These are phyloP conservation scores for Leishmania guyanensis DNA, from an alignment of 208 protist genomes.

Conservation along the genomic window DNA sequence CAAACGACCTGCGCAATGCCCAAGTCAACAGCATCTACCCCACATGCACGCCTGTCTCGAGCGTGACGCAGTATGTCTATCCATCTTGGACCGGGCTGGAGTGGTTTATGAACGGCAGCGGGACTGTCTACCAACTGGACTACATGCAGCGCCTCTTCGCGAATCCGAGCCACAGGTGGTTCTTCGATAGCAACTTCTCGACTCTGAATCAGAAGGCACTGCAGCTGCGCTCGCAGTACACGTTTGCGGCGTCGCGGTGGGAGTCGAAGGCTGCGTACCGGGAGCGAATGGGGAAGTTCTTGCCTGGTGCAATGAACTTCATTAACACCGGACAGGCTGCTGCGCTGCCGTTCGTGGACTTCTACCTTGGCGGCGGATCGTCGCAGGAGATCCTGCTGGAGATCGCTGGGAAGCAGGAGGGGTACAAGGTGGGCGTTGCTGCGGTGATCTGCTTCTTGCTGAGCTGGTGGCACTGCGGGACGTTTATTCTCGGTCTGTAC, in stretches of 20 bases:
- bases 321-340: slow-evolving; percentile 12
- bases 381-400: slow-evolving; percentile 37
- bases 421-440: slow-evolving; percentile 47
- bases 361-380: slow-evolving; percentile 38
- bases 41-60: slow-evolving; percentile 36
- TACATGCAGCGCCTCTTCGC: slow-evolving; percentile 32
- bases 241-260: slow-evolving; percentile 27
- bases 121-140: slow-evolving; percentile 26
- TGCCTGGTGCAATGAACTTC: slow-evolving; percentile 15
- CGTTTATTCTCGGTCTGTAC: slow-evolving; percentile 46
- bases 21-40: slow-evolving; percentile 10
- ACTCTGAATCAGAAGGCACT: slow-evolving; percentile 25
- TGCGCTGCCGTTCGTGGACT: slow-evolving; percentile 9
- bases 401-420: slow-evolving; percentile 25
- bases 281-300: slow-evolving; percentile 16
- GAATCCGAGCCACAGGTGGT: slow-evolving; percentile 58
- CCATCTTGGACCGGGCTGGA: slow-evolving; percentile 21
- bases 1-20: slow-evolving; percentile 42
- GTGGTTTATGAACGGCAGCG: slow-evolving; percentile 40
- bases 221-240: slow-evolving; percentile 41
- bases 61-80: slow-evolving; percentile 48
- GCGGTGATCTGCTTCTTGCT: slow-evolving; percentile 39
- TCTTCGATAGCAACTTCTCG: slow-evolving; percentile 53
- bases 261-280: slow-evolving; percentile 10
- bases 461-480: slow-evolving; percentile 41